Evolutionary conservation across 2,329 filamentous ascomycete genomes (phyloP), one percentile per base, ranked within the genome.

Genomic region (Rasamsonia emersonii): DNA sequence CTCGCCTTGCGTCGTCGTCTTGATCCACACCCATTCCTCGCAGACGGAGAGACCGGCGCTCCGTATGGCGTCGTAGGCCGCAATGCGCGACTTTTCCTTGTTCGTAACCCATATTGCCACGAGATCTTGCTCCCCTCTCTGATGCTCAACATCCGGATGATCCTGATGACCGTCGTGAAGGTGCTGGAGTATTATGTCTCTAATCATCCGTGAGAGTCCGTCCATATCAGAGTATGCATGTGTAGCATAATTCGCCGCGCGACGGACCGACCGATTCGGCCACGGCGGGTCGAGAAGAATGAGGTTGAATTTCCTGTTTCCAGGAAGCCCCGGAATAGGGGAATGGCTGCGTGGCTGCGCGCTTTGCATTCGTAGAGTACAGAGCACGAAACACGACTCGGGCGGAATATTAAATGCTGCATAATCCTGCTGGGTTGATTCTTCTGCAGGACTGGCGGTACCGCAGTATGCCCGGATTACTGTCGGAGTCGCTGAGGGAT

Each of bases 1-100:
- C 36, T 70, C 62, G 3, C 76, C 76, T 2, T 56, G 40, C 0
- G 45, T 47, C 0, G 75, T 79, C 1, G 62, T 68, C 50, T 80
- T 80, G 32, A 77, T 49, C 75, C 75, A 80, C 3, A 77, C 46
- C 76, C 75, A 79, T 53, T 79, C 74, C 42, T 79, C 75, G 4
- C 58, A 45, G 5, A 77, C 43, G 3, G 54, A 45, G 3, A 79
- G 57, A 4, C 66, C 67, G 47, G 67, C 67, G 4, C 40, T 44
- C 8, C 56, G 51, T 1, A 76, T 30, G 36, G 62, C 25, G 40
- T 59, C 25, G 49, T 70, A 39, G 52, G 64, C 67, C 10, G 64
- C 53, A 2, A 60, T 51, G 4, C 72, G 61, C 9, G 74, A 50
- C 11, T 65, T 62, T 10, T 57, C 49, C 19, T 70, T 73, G 49